A percentile compares a stretch with the other conserved stretches of the same genome.
Evolutionary conservation across 192 early-diverging fungal species (phyloP).

Genomic region (Podila verticillata): DNA sequence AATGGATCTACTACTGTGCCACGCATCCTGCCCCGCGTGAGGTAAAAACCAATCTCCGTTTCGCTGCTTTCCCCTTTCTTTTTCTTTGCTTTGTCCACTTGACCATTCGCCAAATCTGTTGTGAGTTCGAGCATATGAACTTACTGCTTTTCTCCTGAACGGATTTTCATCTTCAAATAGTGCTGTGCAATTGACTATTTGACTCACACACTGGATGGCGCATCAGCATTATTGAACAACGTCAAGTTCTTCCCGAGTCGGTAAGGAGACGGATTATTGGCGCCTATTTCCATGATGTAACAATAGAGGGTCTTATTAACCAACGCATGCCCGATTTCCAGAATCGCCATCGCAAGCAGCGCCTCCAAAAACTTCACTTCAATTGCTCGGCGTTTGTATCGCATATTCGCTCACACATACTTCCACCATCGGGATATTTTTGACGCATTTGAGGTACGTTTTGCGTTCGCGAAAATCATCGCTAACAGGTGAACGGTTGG

Average conservation of each 20-base stretch:
- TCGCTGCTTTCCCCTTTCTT: too few relatives aligned
- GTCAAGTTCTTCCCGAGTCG: constrained; percentile 80
- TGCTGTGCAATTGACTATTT: constrained; percentile 94
- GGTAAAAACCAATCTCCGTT: constrained; percentile 51
- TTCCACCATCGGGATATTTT: constrained; percentile 93
- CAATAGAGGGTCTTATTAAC: too few relatives aligned
- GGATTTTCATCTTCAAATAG: constrained; percentile 34
- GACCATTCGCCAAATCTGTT: too few relatives aligned
- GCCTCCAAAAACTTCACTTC: constrained; percentile 89
- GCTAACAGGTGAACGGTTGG: neutral
- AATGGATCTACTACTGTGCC: constrained; percentile 93
- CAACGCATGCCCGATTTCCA: too few relatives aligned
- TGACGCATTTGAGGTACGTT: constrained; percentile 80
- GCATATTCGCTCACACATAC: constrained; percentile 97
- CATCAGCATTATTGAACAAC: constrained; percentile 81
- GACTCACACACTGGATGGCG: constrained; percentile 93
- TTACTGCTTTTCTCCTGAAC: neutral
- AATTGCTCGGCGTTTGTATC: constrained; percentile 91
- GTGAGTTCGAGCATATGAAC: too few relatives aligned
- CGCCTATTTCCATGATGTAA: neutral
- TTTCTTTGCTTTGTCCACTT: too few relatives aligned
- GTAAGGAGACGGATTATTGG: constrained; percentile 43
- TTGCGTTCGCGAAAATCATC: neutral
- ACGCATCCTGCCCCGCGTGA: constrained; percentile 81
- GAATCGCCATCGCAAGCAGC: constrained; percentile 67